Conservation (phyloP, 2,329 filamentous ascomycete species). For the Pyrenochaeta sp. region DNA sequence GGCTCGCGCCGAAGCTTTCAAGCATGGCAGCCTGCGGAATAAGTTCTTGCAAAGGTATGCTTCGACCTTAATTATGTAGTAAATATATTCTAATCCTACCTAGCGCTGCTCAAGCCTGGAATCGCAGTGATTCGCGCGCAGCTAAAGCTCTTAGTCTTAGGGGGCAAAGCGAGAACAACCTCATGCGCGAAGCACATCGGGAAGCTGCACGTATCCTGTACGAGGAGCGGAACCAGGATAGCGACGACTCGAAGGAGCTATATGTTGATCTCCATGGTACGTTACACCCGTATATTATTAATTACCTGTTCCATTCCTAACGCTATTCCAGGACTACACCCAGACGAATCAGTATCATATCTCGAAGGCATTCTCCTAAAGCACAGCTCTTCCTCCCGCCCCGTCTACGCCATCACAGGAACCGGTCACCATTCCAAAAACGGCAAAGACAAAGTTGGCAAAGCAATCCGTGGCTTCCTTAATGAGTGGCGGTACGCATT, state of each 20-base stretch:
- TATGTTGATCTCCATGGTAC: conserved; percentile 89
- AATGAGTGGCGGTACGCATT: conserved; percentile 97
- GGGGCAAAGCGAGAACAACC: conserved; percentile 94
- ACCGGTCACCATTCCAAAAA: conserved; percentile 98
- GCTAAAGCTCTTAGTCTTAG: conserved; percentile 94
- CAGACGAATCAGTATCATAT: conserved; percentile 95
- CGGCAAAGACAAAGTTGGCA: conserved; percentile 97
- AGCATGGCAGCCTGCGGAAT: conserved; percentile 93
- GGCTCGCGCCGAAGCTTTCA: conserved; percentile 93
- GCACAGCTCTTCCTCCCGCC: conserved; percentile 74
- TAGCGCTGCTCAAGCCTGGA: conserved; percentile 97
- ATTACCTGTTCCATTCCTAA: conserved; percentile 12
- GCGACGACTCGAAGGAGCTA: conserved; percentile 70
- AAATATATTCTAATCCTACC: conserved; percentile 16
- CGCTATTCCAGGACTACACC: conserved; percentile 74
- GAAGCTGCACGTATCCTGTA: conserved; percentile 93
- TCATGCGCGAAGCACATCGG: conserved; percentile 96
- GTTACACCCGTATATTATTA: conserved; percentile 3
- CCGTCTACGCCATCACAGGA: conserved; percentile 94
- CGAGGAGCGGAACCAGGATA: conserved; percentile 86
- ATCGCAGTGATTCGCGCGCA: conserved; percentile 93
- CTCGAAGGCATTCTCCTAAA: conserved; percentile 87
- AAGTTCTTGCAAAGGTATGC: conserved; percentile 91
- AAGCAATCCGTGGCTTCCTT: conserved; percentile 87
- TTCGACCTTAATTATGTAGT: background rate